Evolutionary conservation across 2,329 filamentous ascomycete species (phyloP), one percentile per base, ranked within the genome.

Genomic region (Rutstroemia sp.): DNA sequence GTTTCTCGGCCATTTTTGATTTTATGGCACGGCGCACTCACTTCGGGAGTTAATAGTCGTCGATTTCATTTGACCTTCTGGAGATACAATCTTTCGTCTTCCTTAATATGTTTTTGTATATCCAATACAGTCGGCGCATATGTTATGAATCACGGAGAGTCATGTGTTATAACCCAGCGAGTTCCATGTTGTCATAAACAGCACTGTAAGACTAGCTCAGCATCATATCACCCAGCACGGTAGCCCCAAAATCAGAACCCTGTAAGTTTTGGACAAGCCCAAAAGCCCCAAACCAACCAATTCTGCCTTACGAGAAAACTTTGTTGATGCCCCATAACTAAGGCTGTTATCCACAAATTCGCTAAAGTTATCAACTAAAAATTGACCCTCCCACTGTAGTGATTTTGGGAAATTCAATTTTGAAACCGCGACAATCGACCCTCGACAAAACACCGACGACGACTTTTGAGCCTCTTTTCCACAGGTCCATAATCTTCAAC

Each of bases 1-100:
- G 73, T 64, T 72, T 75, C 63, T 78, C 75, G 68, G 63, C 61
- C 67, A 68, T 68, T 46, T 54, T 62, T 2, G 30, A 27, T 55
- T 59, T 36, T 57, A 51, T 42, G 50, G 51, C 55, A 39, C 54
- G 51, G 60, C 48, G 63, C 53, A 51, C 40, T 56, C 27, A 30
- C 48, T 51, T 30, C 10, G 16, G 42, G 39, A 42, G 39, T 21
- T 55, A 14, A 50, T 51, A 50, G 16, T 17, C 39, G 50, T 49
- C 46, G 50, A 50, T 55, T 50, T 50, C 53, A 55, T 55, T 55
- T 55, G 53, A 16, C 17, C 17, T 7, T 50, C 2, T 12, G 9
- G 14, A 17, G 8, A 17, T 6, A 8, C 14, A 6, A 16, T 50
- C 5, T 36, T 25, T 17, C 5, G 21, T 12, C 5, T n/a, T 34